These are phyloP conservation scores for Poa annua DNA, from an alignment of 176 grass and related monocot species.

Conservation along the genomic window DNA sequence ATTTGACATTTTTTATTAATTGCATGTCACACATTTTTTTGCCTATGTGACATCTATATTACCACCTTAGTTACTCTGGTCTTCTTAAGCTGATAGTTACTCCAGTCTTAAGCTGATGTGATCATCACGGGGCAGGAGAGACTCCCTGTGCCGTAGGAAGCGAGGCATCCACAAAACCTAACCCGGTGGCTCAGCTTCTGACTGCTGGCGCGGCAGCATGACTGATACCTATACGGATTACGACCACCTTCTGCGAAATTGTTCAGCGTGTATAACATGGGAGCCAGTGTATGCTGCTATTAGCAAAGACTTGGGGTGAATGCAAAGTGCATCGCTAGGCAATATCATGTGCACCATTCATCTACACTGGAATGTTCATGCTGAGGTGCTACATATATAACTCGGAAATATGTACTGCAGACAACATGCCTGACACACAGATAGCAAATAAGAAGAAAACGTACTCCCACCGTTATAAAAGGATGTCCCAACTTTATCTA, in stretches of 20 bases:
- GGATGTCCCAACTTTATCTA: too few relatives aligned
- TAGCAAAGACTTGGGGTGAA: not conserved
- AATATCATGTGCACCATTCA: not conserved
- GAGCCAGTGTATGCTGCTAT: not conserved
- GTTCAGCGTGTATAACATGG: not conserved
- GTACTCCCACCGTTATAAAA: too few relatives aligned
- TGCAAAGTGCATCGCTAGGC: not conserved
- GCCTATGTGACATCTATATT: too few relatives aligned
- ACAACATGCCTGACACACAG: not conserved
- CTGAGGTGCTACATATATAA: not conserved
- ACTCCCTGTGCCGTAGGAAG: conserved; percentile 35
- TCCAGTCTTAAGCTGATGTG: conserved; percentile 15
- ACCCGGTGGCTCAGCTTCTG: not conserved
- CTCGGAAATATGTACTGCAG: not conserved
- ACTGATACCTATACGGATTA: not conserved
- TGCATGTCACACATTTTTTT: too few relatives aligned
- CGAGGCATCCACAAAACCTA: not conserved
- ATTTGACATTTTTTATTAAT: too few relatives aligned
- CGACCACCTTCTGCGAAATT: not conserved
- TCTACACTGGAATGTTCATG: not conserved
- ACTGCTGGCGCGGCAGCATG: not conserved
- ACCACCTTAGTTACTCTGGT: too few relatives aligned
- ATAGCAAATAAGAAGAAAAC: too few relatives aligned
- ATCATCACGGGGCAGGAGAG: not conserved
- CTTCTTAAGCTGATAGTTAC: too few relatives aligned